phyloP scores from a whole-genome alignment of 768 basidiomycete species.

The Tricholoma matsutake region DNA sequence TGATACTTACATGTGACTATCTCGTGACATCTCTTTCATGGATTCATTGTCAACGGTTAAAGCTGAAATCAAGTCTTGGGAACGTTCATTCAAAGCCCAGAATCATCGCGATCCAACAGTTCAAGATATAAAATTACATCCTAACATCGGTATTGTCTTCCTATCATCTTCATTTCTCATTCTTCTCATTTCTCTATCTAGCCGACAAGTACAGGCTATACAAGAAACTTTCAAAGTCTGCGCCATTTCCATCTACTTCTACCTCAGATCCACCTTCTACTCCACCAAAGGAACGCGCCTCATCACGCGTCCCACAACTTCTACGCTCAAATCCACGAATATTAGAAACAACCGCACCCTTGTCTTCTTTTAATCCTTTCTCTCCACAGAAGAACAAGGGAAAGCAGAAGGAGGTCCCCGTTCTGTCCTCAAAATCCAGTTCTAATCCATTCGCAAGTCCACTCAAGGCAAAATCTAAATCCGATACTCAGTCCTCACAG shows the following conservation, averaged over 20 bases:
- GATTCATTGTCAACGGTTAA: slow-evolving; percentile 49
- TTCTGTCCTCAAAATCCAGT: slow-evolving; percentile 20
- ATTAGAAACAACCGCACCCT: slow-evolving; percentile 48
- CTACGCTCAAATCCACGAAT: slow-evolving; percentile 50
- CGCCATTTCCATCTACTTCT: slow-evolving; percentile 15
- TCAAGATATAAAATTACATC: slow-evolving; percentile 65
- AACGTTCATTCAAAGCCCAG: slow-evolving; percentile 56
- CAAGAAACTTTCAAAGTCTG: slow-evolving; percentile 65
- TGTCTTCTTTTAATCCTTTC: slow-evolving; percentile 70
- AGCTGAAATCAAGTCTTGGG: slow-evolving; percentile 76
- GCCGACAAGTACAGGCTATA: slow-evolving; percentile 81
- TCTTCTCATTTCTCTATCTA: slow-evolving; percentile 29
- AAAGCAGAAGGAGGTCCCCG: slow-evolving; percentile 32
- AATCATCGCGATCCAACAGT: slow-evolving; percentile 61
- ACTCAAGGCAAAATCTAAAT: slow-evolving; percentile 29
- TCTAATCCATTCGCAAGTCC: slow-evolving; percentile 49
- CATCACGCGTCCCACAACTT: slow-evolving; percentile 21
- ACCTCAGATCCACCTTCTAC: slow-evolving; percentile 34
- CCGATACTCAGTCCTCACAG: slow-evolving; percentile 33
- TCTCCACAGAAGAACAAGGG: slow-evolving; percentile 70
- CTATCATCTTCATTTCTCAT: background rate
- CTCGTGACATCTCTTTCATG: slow-evolving; percentile 25
- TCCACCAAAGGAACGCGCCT: slow-evolving; percentile 29
- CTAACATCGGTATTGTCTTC: slow-evolving; percentile 55
- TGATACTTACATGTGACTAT: slow-evolving; percentile 13